These are phyloP conservation scores for Dioscorea cayenensis DNA, from an alignment of 116 monocot species.

Conservation along the genomic window DNA sequence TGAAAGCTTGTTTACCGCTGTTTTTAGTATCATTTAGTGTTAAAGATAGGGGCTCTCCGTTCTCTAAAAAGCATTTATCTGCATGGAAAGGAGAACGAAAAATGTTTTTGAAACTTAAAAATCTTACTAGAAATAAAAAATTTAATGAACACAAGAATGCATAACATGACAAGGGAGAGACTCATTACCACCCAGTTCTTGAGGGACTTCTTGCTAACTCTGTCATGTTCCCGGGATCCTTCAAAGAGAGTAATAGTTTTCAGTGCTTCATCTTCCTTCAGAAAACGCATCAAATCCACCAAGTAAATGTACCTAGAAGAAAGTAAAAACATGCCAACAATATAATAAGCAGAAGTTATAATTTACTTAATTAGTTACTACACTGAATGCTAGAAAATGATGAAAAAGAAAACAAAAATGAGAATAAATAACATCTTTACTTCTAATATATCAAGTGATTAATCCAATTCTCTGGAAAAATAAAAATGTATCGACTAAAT, in stretches of 20 bases:
- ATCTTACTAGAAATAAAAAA: neutral
- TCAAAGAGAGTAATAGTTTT: constrained; percentile 73
- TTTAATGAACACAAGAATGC: neutral
- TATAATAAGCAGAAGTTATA: neutral
- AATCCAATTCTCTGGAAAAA: too few species aligned
- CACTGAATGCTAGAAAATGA: neutral
- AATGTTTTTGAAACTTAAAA: neutral
- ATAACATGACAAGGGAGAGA: neutral
- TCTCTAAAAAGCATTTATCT: constrained; percentile 93
- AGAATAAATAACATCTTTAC: too few species aligned
- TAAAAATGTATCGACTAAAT: too few species aligned
- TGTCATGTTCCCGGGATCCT: constrained; percentile 47
- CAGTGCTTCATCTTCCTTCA: constrained; percentile 74
- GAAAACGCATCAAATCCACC: constrained; percentile 77
- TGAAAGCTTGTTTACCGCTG: constrained; percentile 96
- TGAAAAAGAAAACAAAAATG: neutral
- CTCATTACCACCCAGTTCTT: constrained; percentile 87
- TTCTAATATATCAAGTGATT: too few species aligned
- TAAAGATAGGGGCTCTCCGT: constrained; percentile 71
- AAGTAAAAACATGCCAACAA: neutral
- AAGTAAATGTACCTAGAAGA: constrained; percentile 67
- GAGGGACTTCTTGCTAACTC: constrained; percentile 56
- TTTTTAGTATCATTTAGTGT: constrained; percentile 92
- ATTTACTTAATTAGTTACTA: too few species aligned
- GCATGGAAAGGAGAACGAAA: constrained; percentile 1